Evolutionary conservation across 129 eudicot species (phyloP).

Genomic region (Gnaphalium uliginosum): DNA sequence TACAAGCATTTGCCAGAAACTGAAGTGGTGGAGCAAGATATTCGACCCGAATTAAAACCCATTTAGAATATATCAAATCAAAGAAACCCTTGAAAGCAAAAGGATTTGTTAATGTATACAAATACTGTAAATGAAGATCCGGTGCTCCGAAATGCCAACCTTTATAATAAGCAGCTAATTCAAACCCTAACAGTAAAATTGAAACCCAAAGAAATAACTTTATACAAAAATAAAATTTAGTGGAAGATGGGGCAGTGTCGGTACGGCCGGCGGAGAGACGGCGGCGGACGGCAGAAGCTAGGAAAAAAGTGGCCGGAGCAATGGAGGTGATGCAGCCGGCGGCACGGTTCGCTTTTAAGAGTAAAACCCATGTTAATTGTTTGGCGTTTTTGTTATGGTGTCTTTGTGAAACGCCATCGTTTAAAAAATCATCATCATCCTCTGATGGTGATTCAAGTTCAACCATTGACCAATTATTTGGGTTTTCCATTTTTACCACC

Average conservation of each 20-base stretch:
- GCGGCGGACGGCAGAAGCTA: conserved; percentile 84
- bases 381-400: conserved; percentile 83
- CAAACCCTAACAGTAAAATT: conserved; percentile 55
- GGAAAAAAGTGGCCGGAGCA: conserved; percentile 66
- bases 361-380: conserved; percentile 94
- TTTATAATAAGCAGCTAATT: conserved; percentile 62
- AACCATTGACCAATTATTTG: conserved; percentile 96
- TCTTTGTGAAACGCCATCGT: conserved; percentile 36
- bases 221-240: conserved; percentile 55
- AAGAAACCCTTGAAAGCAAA: conserved; percentile 48
- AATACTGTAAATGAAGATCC: conserved; percentile 59
- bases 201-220: conserved; percentile 58
- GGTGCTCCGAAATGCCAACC: conserved; percentile 71
- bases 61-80: conserved; percentile 57
- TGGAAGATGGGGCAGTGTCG: conserved; percentile 28
- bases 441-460: conserved; percentile 61
- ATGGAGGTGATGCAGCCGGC: conserved; percentile 91
- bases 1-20: conserved; percentile 64
- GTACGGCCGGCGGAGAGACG: conserved; percentile 83
- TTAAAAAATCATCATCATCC: conserved; percentile 44
- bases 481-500: conserved; percentile 90
- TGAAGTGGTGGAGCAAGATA: conserved; percentile 88
- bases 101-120: conserved; percentile 42
- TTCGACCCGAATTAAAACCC: conserved; percentile 76
- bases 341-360: conserved; percentile 84